A percentile compares a stretch with the other conserved stretches of the same genome.
Evolutionary conservation across 1,284 basidiomycete species (phyloP).

Genomic region (Volvariella volvacea): DNA sequence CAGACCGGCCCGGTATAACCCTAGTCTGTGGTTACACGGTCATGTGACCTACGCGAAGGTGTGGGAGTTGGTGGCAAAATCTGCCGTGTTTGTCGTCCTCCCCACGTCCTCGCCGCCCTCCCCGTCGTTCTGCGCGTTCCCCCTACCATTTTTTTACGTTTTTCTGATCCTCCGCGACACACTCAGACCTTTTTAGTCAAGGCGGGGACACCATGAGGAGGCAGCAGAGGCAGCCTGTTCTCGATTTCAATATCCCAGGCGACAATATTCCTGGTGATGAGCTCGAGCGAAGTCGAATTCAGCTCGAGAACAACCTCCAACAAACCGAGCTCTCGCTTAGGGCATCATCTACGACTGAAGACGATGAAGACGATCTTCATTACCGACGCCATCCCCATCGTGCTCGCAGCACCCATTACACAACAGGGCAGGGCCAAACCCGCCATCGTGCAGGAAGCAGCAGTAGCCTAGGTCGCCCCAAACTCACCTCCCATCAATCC

Average conservation of each 20-base stretch:
- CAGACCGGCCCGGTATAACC: no score
- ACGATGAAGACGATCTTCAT: conserved; percentile 16
- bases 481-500: conserved; percentile 17
- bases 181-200: background rate
- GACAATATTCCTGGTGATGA: conserved; percentile 57
- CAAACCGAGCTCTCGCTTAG: conserved; percentile 64
- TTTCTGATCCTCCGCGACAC: background rate
- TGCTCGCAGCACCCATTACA: conserved; percentile 3
- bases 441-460: no score
- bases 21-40: no score
- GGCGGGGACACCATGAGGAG: background rate
- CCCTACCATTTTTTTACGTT: background rate
- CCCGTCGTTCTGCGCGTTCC: background rate
- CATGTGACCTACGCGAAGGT: no score
- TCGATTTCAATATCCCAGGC: conserved; percentile 20
- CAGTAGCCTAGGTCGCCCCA: background rate
- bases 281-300: conserved; percentile 63
- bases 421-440: no score
- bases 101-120: background rate
- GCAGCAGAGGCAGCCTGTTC: background rate
- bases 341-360: conserved; percentile 44
- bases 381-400: conserved; percentile 13
- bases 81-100: background rate
- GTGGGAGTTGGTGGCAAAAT: no score
- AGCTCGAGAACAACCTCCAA: conserved; percentile 68